Percentiles rank a stretch among this genome's conserved stretches.
These are phyloP conservation scores for Telopea speciosissima DNA, from an alignment of 177 flowering plant genomes.

Conservation along the genomic window DNA sequence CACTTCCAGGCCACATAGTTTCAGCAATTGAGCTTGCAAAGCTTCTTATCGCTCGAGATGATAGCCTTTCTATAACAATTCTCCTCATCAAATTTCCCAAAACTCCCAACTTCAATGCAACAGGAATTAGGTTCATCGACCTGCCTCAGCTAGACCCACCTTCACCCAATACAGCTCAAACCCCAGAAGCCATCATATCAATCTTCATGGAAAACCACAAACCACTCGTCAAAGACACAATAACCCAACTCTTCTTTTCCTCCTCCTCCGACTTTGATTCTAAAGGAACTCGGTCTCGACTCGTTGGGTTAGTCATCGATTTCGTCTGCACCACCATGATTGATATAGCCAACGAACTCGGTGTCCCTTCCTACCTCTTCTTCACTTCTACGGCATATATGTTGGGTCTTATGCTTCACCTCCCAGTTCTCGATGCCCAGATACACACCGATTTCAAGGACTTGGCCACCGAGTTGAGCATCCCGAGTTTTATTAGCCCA, in stretches of 20 bases:
- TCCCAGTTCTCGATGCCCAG: constrained; percentile 16
- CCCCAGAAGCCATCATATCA: not conserved
- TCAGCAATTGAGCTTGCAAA: constrained; percentile 15
- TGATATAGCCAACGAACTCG: constrained; percentile 29
- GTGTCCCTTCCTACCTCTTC: constrained; percentile 26
- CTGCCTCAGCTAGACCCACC: constrained; percentile 19
- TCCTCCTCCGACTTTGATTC: not conserved
- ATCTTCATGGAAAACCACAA: constrained; percentile 7
- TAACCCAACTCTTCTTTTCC: not conserved
- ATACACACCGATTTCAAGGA: constrained; percentile 7
- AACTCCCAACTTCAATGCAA: not conserved
- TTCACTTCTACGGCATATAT: constrained; percentile 21
- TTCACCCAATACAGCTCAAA: not conserved
- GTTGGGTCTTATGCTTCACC: constrained; percentile 16
- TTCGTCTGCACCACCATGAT: constrained; percentile 27
- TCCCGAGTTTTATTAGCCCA: constrained; percentile 20
- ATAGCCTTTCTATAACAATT: constrained; percentile 1
- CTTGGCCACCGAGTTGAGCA: constrained; percentile 7
- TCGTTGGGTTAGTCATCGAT: constrained; percentile 25
- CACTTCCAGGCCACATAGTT: constrained; percentile 11
- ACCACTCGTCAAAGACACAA: constrained; percentile 15
- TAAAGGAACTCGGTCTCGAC: not conserved
- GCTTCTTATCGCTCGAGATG: constrained; percentile 3
- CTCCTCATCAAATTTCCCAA: not conserved
- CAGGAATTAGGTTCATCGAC: constrained; percentile 15